These are phyloP conservation scores for Thraustotheca clavata DNA, from an alignment of 352 stramenopile species.

Conservation along the genomic window DNA sequence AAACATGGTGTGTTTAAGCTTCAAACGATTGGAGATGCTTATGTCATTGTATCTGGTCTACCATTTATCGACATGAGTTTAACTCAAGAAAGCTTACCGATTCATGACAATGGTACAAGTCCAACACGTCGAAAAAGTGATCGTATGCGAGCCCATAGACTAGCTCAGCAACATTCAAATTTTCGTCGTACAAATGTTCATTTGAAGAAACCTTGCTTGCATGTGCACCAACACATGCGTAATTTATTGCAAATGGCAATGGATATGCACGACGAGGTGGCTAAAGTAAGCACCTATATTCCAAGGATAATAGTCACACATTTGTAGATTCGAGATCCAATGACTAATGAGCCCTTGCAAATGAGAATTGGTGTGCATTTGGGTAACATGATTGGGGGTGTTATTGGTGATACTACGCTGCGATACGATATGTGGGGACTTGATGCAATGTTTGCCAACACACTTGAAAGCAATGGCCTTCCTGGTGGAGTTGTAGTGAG, in stretches of 20 bases:
- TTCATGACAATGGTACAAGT: background rate
- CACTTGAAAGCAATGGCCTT: conserved; percentile 76
- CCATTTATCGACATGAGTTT: conserved; percentile 80
- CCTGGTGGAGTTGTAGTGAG: conserved; percentile 74
- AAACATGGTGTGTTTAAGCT: conserved; percentile 92
- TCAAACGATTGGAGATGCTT: conserved; percentile 90
- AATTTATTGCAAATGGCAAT: conserved; percentile 74
- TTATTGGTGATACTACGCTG: conserved; percentile 77
- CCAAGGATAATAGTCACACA: background rate
- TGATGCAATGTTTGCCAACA: conserved; percentile 72
- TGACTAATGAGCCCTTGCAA: conserved; percentile 68
- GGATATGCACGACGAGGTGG: conserved; percentile 82
- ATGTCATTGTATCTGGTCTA: conserved; percentile 81
- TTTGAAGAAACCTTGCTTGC: conserved; percentile 76
- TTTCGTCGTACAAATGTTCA: conserved; percentile 15
- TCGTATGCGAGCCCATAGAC: background rate
- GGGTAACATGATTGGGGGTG: conserved; percentile 78
- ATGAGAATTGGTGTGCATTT: conserved; percentile 87
- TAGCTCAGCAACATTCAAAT: background rate
- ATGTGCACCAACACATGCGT: conserved; percentile 69
- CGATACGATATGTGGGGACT: conserved; percentile 86
- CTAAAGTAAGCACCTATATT: conserved; percentile 31
- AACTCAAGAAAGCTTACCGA: background rate
- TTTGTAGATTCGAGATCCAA: conserved; percentile 49
- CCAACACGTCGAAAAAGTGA: background rate